Evolutionary conservation across 441 rosid species (phyloP), one percentile per base, ranked within the genome.

Genomic region (Erodium trifolium): DNA sequence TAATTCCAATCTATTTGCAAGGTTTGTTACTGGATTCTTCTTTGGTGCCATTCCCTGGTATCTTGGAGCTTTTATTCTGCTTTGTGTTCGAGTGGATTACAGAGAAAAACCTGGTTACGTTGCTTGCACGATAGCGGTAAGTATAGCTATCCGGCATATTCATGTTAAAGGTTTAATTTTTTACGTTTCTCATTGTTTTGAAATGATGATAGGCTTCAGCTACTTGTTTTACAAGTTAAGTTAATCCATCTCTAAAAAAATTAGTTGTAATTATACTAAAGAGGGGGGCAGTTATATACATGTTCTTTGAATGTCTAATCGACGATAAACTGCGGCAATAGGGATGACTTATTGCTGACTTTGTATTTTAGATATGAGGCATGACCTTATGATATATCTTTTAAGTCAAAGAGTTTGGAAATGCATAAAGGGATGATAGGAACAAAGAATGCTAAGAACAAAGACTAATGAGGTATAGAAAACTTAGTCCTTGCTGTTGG

Each of bases 11-110:
- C 64, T 70, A 17, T 68, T 53, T 71, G 23, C 53, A 29, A 92
- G 98, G 87, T 88, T 92, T 82, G 43, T 88, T 18, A 31, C 77
- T 70, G 98, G 96, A 19, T 92, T 92, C 86, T 81, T 90, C 79
- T 78, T 92, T 11, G 96, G 93, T 60, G 93, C 93, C 37, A 72
- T 90, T 59, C 93, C 98, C 5, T 92, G 96, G 98, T 87, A 92
- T 53, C 65, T 86, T 35, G 95, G 95, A 63, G 78, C 92, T 41
- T 78, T 85, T 70, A 72, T 92, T 63, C 75, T 85, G 41, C 78
- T 88, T 4, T 83, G 78, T 70, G 73, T 80, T 11, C 80, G 66
- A 63, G 81, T 86, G 66, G 95, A 90, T 80, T 72, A 86, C 70
- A 84, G 89, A 68, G 96, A 92, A 72, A 88, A 90, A 76, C 90